phyloP scores from a whole-genome alignment of 2,329 filamentous ascomycete species.

The Alternaria gansuensis region DNA sequence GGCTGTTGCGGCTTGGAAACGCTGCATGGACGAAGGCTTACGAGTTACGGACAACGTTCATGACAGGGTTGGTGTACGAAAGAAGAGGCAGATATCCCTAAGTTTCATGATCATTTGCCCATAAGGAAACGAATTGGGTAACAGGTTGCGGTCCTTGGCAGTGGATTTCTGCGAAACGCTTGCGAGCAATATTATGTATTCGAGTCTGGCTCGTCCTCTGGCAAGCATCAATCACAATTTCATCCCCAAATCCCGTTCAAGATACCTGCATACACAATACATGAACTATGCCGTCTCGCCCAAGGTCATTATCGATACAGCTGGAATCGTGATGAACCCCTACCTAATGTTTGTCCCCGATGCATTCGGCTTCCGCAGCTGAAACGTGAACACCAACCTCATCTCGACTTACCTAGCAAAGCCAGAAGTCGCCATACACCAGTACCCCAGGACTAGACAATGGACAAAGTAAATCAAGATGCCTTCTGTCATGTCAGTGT shows the following conservation, averaged over 20 bases:
- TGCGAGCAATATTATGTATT: constrained; percentile 22
- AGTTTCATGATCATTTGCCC: constrained; percentile 36
- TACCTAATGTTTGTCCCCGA: too few species aligned
- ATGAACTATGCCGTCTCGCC: too few species aligned
- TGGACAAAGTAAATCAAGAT: too few species aligned
- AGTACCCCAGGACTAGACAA: too few species aligned
- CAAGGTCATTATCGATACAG: too few species aligned
- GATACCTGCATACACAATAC: neutral
- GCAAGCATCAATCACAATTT: constrained; percentile 16
- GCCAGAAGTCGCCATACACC: too few species aligned
- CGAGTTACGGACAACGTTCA: constrained; percentile 31
- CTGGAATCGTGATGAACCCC: too few species aligned
- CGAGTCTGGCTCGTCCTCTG: constrained; percentile 9
- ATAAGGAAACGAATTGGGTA: constrained; percentile 30
- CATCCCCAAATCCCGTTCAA: constrained; percentile 3
- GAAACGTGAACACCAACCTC: too few species aligned
- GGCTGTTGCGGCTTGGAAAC: constrained; percentile 44
- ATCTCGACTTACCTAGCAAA: too few species aligned
- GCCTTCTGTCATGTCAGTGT: too few species aligned
- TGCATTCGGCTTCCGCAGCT: neutral
- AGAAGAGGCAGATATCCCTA: constrained; percentile 38
- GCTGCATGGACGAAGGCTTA: constrained; percentile 34
- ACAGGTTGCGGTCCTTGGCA: constrained; percentile 26
- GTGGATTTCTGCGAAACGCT: constrained; percentile 24
- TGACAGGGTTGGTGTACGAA: constrained; percentile 31